Base-by-base conservation (phyloP, 1,284 basidiomycete species). In the Fomitopsis palustris region DNA sequence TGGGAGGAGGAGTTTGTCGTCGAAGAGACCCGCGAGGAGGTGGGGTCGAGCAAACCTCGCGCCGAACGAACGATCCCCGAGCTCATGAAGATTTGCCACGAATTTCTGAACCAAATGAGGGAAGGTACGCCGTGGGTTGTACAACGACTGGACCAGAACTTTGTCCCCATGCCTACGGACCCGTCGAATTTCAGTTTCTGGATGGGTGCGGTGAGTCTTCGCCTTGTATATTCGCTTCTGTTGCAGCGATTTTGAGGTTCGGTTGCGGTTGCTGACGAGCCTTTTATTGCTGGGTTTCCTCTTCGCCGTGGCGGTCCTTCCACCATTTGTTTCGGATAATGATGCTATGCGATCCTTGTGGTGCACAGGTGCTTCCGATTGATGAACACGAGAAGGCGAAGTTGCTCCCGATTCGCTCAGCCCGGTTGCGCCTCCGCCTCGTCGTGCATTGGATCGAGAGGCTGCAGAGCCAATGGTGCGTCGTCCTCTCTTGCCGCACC, bases 391-490 rank as follows among this genome's bases (percentile, higher is more conserved):
- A 97, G 77, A 96, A 96, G 75, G 91, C 93, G 19, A 92, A 93
- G 65, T 78, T 98, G n/a, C 77, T 98, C n/a, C 93, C 95, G 2
- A 92, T 97, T 61, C 86, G 90, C 62, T 91, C 87, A 58, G 81
- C 91, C 1, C 82, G 90, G 27, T 77, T 96, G 62, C 81, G 95
- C 37, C 75, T 98, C 53, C 80, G 90, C 60, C 79, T 98, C 65
- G 88, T 96, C 59, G 91, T 93, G 39, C 90, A 94, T 69, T 98
- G 95, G 95, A 95, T 98, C 66, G 93, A 96, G 69, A 83, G 86
- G 70, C 76, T 92, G 38, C 79, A 86, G 59, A 81, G 78, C 57
- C 83, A 84, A 53, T 90, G 88, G 87, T 90, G 78, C 65, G 81
- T 72, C 33, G 25, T 57, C 25, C 53, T 19, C 45, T 41, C 55